Percentiles rank a stretch among this genome's conserved stretches.
Conservation (phyloP, 225 moss, liverwort and hornwort species). For the Pseudisothecium myosuroides region DNA sequence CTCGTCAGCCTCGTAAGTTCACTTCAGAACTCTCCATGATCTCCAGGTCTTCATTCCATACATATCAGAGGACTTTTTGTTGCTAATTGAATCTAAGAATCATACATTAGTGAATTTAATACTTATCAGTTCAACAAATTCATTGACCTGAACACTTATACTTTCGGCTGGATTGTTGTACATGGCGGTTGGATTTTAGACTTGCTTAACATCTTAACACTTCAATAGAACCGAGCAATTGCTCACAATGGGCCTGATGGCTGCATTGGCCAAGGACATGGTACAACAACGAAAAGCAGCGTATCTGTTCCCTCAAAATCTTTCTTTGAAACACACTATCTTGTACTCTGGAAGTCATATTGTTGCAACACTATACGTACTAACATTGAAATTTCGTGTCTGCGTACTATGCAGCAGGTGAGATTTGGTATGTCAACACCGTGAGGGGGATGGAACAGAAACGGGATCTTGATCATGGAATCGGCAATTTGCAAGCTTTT, state of each 20-base stretch:
- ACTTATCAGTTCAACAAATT: neutral
- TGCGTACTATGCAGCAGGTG: neutral
- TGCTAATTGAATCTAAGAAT: neutral
- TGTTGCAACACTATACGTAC: neutral
- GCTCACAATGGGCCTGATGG: neutral
- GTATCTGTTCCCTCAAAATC: neutral
- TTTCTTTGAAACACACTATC: neutral
- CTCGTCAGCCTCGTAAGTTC: neutral
- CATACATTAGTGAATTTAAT: neutral
- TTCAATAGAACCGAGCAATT: too few species aligned
- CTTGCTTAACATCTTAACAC: neutral
- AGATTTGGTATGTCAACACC: neutral
- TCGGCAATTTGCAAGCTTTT: neutral
- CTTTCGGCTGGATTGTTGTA: neutral
- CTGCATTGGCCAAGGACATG: neutral
- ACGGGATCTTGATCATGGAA: neutral
- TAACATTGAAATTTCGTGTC: neutral
- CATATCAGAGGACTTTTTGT: neutral
- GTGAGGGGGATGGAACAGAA: neutral
- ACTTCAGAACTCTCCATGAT: neutral
- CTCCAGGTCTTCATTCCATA: neutral
- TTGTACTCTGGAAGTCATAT: neutral
- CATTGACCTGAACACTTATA: neutral
- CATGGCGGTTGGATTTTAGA: neutral
- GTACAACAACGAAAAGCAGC: neutral